A percentile compares a stretch with the other conserved stretches of the same genome.
These are phyloP conservation scores for Boletus tomentosulus DNA, from an alignment of 768 basidiomycete genomes.

Conservation along the genomic window DNA sequence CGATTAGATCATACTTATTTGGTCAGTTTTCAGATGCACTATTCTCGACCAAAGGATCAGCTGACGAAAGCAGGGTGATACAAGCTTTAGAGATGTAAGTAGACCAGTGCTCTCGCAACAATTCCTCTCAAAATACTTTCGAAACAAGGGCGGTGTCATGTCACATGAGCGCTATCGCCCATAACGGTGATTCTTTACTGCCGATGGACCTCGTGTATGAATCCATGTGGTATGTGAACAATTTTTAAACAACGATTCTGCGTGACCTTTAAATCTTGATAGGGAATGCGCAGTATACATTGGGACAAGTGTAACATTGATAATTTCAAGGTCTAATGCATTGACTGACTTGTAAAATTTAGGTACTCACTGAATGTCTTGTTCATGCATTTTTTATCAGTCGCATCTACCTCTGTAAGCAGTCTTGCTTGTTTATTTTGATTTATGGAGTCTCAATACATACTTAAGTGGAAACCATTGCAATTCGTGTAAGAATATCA, in stretches of 20 bases:
- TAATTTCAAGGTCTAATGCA: not conserved
- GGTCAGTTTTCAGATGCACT: conserved; percentile 11
- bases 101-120: too few relatives aligned
- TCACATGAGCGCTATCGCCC: conserved; percentile 6
- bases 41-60: not conserved
- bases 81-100: conserved; percentile 19
- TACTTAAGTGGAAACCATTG: conserved; percentile 8
- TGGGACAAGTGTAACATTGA: conserved; percentile 15
- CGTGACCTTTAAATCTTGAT: not conserved
- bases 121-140: not conserved
- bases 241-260: not conserved
- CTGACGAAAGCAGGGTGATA: conserved; percentile 13
- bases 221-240: conserved; percentile 6
- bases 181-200: not conserved
- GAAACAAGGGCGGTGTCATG: conserved; percentile 9
- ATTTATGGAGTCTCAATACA: not conserved
- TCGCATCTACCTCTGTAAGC: conserved; percentile 23
- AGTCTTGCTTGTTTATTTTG: not conserved
- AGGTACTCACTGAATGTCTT: conserved; percentile 19
- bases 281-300: conserved; percentile 12
- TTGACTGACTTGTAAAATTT: conserved; percentile 2
- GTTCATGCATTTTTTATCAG: conserved; percentile 23
- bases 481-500: not conserved
- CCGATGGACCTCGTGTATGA: not conserved
- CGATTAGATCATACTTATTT: conserved; percentile 19